Base-by-base conservation (phyloP, 805 yeast genomes). In the Spathaspora hagerdaliae region DNA sequence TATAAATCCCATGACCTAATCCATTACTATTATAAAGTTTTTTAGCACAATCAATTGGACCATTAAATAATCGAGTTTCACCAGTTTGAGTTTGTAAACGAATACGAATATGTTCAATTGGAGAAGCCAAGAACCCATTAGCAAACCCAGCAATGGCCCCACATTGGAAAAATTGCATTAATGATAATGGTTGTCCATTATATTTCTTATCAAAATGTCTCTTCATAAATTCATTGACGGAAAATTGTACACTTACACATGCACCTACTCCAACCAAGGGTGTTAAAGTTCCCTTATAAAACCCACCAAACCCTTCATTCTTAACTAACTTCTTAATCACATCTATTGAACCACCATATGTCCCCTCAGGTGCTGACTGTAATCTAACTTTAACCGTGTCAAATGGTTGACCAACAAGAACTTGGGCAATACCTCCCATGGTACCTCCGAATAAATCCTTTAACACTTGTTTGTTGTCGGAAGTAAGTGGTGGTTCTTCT, bases 111-210 rank as follows among this genome's bases (percentile, higher is more conserved):
- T 90, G 98, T 64, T 94, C 99, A 51, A 94, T 92, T 2, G 99
- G 99, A 11, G 92, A 77, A 0, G 97, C 96, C 53, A 92, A 63
- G 43, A 91, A 78, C 1, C 96, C 86, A 69, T 91, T 92, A 29
- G 96, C 90, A 43, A 89, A 65, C 26, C 99, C 99, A 33, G 96
- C 97, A n/a, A 85, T 87, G 5, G 83, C 79, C 55, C 99, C 99
- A 59, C 95, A 81, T 14, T 74, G 54, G 66, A 89, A 91, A 55
- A 81, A 90, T 61, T 94, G 96, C 5, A 67, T 49, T 36, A 81
- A 71, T 7, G 79, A 61, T 48, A 90, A 68, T 13, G 71, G 69
- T 27, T 61, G 58, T 12, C 76, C 77, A 26, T 63, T 64, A 38
- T 74, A 69, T 51, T 77, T 75, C 19, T 60, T 60, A 42, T 69